These are phyloP conservation scores for Pseudomassariella vexata DNA, from an alignment of 2,329 filamentous ascomycete species.

Conservation along the genomic window DNA sequence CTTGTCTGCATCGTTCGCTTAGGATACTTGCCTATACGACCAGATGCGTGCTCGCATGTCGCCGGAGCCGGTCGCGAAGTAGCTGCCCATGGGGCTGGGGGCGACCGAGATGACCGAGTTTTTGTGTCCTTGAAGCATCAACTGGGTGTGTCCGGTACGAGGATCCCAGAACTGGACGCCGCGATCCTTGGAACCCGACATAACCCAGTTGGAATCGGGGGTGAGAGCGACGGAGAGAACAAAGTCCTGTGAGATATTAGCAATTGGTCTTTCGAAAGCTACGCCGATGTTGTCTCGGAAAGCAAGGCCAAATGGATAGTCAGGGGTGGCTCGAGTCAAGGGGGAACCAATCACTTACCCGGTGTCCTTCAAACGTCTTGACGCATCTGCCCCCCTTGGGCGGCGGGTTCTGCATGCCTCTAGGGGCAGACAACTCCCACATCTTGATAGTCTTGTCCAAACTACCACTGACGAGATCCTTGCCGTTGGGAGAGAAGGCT, in stretches of 20 bases:
- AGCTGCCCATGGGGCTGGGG: slow-evolving; percentile 78
- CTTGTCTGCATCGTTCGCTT: too few relatives aligned
- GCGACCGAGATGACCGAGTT: slow-evolving; percentile 98
- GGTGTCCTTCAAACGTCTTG: slow-evolving; percentile 94
- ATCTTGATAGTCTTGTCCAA: slow-evolving; percentile 99
- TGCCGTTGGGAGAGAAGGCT: slow-evolving; percentile 88
- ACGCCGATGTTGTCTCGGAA: too few relatives aligned
- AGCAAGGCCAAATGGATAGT: neutral
- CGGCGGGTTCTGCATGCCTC: slow-evolving; percentile 59
- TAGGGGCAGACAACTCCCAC: slow-evolving; percentile 82
- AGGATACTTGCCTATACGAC: slow-evolving; percentile 61
- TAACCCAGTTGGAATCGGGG: slow-evolving; percentile 90
- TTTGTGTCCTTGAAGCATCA: slow-evolving; percentile 98
- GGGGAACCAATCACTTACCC: slow-evolving; percentile 60
- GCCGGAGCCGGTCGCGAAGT: slow-evolving; percentile 93
- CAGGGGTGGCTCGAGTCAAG: neutral
- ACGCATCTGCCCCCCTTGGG: slow-evolving; percentile 88
- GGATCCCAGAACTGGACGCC: slow-evolving; percentile 99
- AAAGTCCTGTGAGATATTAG: slow-evolving; percentile 64
- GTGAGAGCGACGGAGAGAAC: slow-evolving; percentile 94
- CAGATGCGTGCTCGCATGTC: slow-evolving; percentile 98
- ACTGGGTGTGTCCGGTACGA: slow-evolving; percentile 83
- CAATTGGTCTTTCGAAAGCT: too few relatives aligned
- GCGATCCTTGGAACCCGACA: slow-evolving; percentile 94
- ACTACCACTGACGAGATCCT: slow-evolving; percentile 89